Evolutionary conservation across 441 rosid genomes (phyloP).

Genomic region (Raphanus hybrid): DNA sequence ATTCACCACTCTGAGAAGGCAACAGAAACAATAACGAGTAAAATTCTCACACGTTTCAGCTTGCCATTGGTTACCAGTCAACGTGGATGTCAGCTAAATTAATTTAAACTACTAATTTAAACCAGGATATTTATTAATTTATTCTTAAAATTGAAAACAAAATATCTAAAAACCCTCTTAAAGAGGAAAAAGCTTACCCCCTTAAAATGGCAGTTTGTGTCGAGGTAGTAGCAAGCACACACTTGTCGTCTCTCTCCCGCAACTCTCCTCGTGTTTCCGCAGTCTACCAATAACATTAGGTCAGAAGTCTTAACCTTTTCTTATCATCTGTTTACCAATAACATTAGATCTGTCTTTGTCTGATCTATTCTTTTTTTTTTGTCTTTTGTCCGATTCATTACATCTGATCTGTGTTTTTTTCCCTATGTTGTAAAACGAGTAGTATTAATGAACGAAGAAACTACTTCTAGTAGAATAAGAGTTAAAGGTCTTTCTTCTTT

Average conservation of each 20-base stretch:
- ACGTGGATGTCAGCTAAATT: constrained; percentile 33
- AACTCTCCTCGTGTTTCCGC: constrained; percentile 19
- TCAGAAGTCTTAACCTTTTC: not conserved
- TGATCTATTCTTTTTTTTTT: not conserved
- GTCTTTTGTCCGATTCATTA: constrained; percentile 5
- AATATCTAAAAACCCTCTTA: constrained; percentile 21
- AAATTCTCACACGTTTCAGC: constrained; percentile 8
- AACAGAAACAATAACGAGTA: not conserved
- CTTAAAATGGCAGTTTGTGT: constrained; percentile 44
- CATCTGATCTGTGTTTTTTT: constrained; percentile 13
- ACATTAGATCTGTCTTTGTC: constrained; percentile 28
- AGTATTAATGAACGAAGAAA: not conserved
- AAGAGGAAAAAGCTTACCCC: constrained; percentile 36
- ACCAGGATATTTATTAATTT: constrained; percentile 29
- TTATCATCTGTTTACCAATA: not conserved
- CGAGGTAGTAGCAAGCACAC: constrained; percentile 35
- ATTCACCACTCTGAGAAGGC: constrained; percentile 5
- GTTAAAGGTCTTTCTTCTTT: not conserved
- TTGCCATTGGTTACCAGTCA: not conserved
- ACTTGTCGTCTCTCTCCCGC: constrained; percentile 38
- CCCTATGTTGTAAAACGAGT: not conserved
- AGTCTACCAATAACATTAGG: constrained; percentile 12
- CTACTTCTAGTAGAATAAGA: not conserved
- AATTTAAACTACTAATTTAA: not conserved
- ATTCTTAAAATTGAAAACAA: constrained; percentile 3